Evolutionary conservation across 176 grass and related monocot species (phyloP), one percentile per base, ranked within the genome.

Genomic region (Pharus latifolius): DNA sequence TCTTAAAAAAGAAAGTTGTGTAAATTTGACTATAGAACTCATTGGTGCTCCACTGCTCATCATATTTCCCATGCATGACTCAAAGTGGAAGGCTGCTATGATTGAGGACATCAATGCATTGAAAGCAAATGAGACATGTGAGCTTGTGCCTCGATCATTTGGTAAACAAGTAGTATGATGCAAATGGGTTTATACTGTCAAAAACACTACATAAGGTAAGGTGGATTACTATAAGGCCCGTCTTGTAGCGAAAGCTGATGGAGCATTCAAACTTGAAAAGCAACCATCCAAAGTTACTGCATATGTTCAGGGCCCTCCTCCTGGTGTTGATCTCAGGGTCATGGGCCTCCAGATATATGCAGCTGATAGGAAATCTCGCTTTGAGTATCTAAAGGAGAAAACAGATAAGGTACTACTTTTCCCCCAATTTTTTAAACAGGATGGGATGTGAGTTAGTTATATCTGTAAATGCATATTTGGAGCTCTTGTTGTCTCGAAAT

Each of bases 241-340:
- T n/a, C n/a, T n/a, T n/a, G n/a, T n/a, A 75, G 82, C 86, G 12
- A 67, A 89, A 76, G 83, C 65, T 30, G 70, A 49, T 42, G 83
- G 90, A 35, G 79, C 90, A 35, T 89, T 94, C 57, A 86, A 88
- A 55, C 72, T 89, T 55, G 90, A 94, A 84, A 85, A 76, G 56
- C 71, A 77, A 38, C 83, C 90, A 46, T 80, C 90, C 2, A 78
- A 77, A 61, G 90, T 86, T 46, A 65, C 78, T 16, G 83, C 84
- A 28, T 94, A 83, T 55, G 66, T 94, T 73, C 86, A 88, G 38
- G 90, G 90, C 29, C 82, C 90, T 51, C 69, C 79, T 25, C 30
- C 82, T 5, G 86, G 83, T 53, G 71, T 94, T 73, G 90, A 94
- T 74, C 77, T 94, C 7, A 83, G 75, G 81, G 86, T 94, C 20